Conservation (phyloP, 1,284 basidiomycete species). For the Baeospora myosura region DNA sequence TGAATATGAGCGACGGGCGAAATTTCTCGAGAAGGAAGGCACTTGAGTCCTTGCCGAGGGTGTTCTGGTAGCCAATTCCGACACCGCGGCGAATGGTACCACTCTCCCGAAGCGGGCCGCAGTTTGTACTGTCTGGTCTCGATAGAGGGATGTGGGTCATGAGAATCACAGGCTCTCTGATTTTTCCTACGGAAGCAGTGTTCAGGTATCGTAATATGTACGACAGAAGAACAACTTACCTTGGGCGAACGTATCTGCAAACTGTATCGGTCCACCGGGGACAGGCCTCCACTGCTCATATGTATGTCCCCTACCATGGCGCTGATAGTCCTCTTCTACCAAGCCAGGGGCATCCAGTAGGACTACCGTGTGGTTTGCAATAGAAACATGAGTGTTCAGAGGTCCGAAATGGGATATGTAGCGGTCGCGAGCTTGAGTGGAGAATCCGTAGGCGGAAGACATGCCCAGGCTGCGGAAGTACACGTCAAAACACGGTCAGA, state of each 20-base stretch:
- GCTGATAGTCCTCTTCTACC: constrained; percentile 73
- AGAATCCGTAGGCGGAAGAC: constrained; percentile 49
- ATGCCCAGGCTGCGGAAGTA: constrained; percentile 48
- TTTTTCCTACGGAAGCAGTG: constrained; percentile 7
- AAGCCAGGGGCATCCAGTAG: constrained; percentile 71
- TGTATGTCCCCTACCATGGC: constrained; percentile 36
- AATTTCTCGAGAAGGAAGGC: constrained; percentile 62
- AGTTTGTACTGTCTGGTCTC: constrained; percentile 60
- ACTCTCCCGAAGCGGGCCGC: constrained; percentile 70
- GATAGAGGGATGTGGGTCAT: constrained; percentile 39
- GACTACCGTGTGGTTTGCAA: constrained; percentile 69
- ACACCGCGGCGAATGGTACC: constrained; percentile 68
- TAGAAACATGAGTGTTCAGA: constrained; percentile 41
- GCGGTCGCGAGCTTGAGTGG: constrained; percentile 50
- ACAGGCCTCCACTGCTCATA: constrained; percentile 53
- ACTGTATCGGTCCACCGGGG: constrained; percentile 59
- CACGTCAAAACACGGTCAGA: constrained; percentile 5
- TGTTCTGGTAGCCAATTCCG: constrained; percentile 79
- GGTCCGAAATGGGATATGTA: constrained; percentile 65
- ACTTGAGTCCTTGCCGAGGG: constrained; percentile 66
- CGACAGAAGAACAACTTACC: constrained; percentile 28
- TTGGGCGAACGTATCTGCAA: constrained; percentile 49
- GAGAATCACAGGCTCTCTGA: constrained; percentile 21
- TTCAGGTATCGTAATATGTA: constrained; percentile 16
- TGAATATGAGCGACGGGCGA: constrained; percentile 64